phyloP scores from a whole-genome alignment of 805 yeast genomes.

The Suhomyces pyralidae region DNA sequence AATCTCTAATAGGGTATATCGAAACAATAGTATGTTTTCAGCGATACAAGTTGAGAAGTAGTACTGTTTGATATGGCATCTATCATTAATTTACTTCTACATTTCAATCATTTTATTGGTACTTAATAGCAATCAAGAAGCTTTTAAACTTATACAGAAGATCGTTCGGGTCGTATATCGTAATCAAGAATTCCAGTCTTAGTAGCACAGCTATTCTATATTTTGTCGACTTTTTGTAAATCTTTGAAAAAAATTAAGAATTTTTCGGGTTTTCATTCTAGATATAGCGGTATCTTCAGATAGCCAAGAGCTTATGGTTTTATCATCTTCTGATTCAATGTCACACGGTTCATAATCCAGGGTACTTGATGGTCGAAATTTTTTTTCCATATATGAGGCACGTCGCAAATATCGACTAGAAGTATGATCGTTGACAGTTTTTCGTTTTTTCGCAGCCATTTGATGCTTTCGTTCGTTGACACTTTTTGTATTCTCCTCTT shows the following conservation, averaged over 20 bases:
- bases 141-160: background rate
- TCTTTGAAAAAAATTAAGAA: background rate
- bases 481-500: background rate
- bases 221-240: background rate
- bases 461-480: background rate
- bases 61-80: background rate
- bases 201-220: constrained; percentile 6
- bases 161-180: background rate
- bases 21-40: background rate
- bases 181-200: constrained; percentile 10
- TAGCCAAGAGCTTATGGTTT: background rate
- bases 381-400: background rate
- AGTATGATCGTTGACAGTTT: background rate
- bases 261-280: background rate
- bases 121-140: background rate
- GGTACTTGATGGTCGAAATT: background rate
- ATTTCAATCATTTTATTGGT: background rate
- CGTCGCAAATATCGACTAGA: background rate
- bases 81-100: background rate
- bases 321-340: background rate
- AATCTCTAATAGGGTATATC: background rate
- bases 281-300: background rate
- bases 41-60: background rate
- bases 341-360: background rate
- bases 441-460: background rate